Conservation (phyloP, 306 rosid genomes). For the Pterocarpus santalinus region DNA sequence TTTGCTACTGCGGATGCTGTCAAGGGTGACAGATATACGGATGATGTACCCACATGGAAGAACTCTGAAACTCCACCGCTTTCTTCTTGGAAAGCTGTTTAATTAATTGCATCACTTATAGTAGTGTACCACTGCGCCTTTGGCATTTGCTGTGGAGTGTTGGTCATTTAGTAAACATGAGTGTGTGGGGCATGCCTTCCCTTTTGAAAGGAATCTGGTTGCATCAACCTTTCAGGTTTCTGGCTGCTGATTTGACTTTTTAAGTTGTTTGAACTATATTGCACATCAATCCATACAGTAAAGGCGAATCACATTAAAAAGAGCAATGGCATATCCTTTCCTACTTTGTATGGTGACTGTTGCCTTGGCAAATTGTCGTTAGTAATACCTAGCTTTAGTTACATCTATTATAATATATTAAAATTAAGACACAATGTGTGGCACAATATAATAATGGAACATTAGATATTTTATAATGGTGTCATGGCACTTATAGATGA, state of each 20-base stretch:
- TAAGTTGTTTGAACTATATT: not conserved
- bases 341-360: not conserved
- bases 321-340: not conserved
- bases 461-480: too few species aligned
- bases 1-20: constrained; percentile 54
- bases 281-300: not conserved
- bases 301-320: not conserved
- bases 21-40: constrained; percentile 56
- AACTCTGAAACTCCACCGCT: too few species aligned
- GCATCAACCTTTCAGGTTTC: not conserved
- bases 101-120: constrained; percentile 1
- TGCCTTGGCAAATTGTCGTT: not conserved
- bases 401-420: too few species aligned
- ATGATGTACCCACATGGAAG: constrained; percentile 43
- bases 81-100: not conserved
- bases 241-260: not conserved
- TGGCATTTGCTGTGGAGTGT: not conserved
- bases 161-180: constrained; percentile 7
- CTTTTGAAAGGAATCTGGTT: constrained; percentile 3
- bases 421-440: too few species aligned
- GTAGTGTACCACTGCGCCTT: not conserved
- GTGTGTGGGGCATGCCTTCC: not conserved
- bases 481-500: too few species aligned
- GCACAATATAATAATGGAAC: too few species aligned
- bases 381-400: not conserved